Evolutionary conservation across 345 rosid genomes (phyloP), one percentile per base, ranked within the genome.

Genomic region (Lepidium aucheri): DNA sequence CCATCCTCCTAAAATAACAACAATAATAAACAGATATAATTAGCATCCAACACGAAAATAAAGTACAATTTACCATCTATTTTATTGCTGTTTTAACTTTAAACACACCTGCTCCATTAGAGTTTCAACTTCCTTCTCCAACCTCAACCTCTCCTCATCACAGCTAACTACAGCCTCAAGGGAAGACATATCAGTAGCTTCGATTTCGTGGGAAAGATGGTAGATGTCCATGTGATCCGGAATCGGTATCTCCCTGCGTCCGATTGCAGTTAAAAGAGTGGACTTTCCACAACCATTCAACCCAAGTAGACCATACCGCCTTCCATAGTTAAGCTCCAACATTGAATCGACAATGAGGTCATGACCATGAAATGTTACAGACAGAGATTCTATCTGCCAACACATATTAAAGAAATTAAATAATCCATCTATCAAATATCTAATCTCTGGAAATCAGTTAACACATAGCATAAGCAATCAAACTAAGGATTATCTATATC

Each of bases 261-360:
- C 99, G 47, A 95, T 85, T 8, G 97, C 87, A 38, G 96, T 81
- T 46, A 91, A 80, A 24, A 95, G 90, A 0, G 99, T 95, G 18
- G 97, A 95, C 76, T 95, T 95, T 7, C 99, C 99, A 78, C 99
- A 91, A 14, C 99, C 99, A 76, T 91, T 95, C 53, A 95, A 75
- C 59, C 99, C 99, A 63, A 95, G 96, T 38, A 95, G 84, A 16
- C 99, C 99, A 69, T 95, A 95, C 24, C 99, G 97, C 59, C 99
- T 83, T 70, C 99, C 99, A 76, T 95, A 95, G 63, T 95, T 95
- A 65, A 95, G 97, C 86, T 91, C 99, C 83, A 95, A 76, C 66
- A 77, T 78, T 20, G 99, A 80, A 78, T 95, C 99, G 51, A 95
- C 94, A 42, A 95, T 86, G 45, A 95, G 96, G 61, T 95, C 97